phyloP scores from a whole-genome alignment of 305 asterid genomes.

The Stenogyne calaminthoides region DNA sequence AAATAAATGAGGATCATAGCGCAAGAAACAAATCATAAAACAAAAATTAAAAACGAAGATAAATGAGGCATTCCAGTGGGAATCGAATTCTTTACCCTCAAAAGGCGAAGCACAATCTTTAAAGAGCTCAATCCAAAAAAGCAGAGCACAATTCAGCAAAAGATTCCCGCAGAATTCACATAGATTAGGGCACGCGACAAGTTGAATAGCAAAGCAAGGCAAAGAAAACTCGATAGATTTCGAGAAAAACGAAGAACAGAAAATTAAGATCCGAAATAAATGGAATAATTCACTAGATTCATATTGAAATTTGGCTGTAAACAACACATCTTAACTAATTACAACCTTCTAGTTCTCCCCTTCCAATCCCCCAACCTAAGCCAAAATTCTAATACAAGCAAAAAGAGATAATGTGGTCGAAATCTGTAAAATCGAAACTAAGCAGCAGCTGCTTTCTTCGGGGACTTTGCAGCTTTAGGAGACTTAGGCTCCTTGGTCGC shows the following conservation, averaged over 20 bases:
- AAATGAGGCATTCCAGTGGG: background rate
- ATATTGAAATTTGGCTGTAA: constrained; percentile 9
- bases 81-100: constrained; percentile 13
- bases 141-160: background rate
- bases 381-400: constrained; percentile 27
- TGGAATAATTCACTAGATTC: constrained; percentile 14
- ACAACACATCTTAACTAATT: constrained; percentile 18
- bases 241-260: background rate
- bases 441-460: constrained; percentile 59
- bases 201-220: background rate
- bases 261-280: constrained; percentile 3
- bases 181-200: background rate
- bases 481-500: constrained; percentile 56
- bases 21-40: background rate
- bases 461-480: constrained; percentile 61
- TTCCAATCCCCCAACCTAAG: background rate
- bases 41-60: background rate
- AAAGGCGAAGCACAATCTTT: background rate
- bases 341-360: constrained; percentile 13
- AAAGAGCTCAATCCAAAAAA: background rate
- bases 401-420: background rate
- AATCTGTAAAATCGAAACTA: constrained; percentile 1
- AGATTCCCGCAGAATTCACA: constrained; percentile 12
- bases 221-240: background rate
- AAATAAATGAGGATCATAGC: background rate